Base-by-base conservation (phyloP, 768 basidiomycete species). In the Trametes meyenii region DNA sequence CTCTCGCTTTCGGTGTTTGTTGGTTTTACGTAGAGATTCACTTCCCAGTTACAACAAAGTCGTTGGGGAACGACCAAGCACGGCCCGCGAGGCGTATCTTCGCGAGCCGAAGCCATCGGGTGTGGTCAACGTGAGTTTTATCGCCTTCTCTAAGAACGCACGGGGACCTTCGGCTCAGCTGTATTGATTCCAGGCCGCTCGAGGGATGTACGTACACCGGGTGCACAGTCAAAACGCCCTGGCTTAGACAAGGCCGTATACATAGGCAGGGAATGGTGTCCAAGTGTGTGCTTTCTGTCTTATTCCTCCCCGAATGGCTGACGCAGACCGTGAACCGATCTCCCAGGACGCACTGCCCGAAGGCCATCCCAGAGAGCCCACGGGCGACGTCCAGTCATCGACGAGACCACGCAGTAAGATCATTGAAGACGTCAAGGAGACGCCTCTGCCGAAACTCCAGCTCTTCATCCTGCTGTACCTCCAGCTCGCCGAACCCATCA, bases 401-500 rank as follows among this genome's bases (percentile, higher is more conserved):
- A 33, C 29, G 29, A 33, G 29, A 33, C 8, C 29, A 8, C 8
- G 29, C 29, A 8, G 29, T 3, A 33, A 3, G 29, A n/a, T n/a
- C n/a, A n/a, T n/a, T n/a, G n/a, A n/a, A n/a, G n/a, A n/a, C n/a
- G 48, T 50, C n/a, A 11, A 44, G 39, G 60, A 44, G 48, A 70
- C 69, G 2, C 70, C 69, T 3, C 58, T 72, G 5, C 69, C 69
- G 17, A 70, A 68, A 43, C 54, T 67, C 45, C 71, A 72, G 68
- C 57, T 72, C n/a, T 62, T 55, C 26, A 55, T 71, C 19, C 55
- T 73, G 29, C 60, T 73, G 24, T 66, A 65, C 29, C 51, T 71
- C 10, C 68, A 69, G 45, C 61, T 71, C 16, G 67, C 70, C 2
- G 71, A 73, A 50, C 71, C 71, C 13, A 62, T 73, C 19, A 67